Evolutionary conservation across 495 filamentous ascomycete species (phyloP), one percentile per base, ranked within the genome.

Genomic region (Xanthoparmelia taractica): DNA sequence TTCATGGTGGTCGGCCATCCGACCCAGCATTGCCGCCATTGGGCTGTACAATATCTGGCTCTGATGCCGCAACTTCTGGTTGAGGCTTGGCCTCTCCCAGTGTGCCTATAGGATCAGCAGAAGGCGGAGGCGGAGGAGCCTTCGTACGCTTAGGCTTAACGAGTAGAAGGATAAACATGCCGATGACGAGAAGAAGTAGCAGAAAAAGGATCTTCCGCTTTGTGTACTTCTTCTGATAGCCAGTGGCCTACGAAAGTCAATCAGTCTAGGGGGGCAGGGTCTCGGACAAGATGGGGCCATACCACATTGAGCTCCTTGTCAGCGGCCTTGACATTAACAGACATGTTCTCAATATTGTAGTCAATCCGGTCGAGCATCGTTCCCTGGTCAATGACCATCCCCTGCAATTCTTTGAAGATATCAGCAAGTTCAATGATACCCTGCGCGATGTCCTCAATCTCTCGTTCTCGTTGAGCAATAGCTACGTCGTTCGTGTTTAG

Each of bases 311-410:
- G 80, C 75, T 98, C 94, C 73, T 92, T 93, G 64, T 94, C 91
- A 12, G 94, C 94, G 25, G 80, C 85, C 72, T 96, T 96, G 37
- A 97, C 90, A 69, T 97, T 88, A 31, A 82, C 84, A 17, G 82
- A 85, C 91, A 97, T 96, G 63, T 83, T 80, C 76, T 98, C 94
- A 41, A 98, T 88, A 72, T 98, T 98, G 76, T 96, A 98, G 72
- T 98, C 94, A 69, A 98, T 97, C 41, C 94, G 83, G 75, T 98
- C 94, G 29, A 98, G 83, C 88, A 98, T 91, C 34, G 91, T 97
- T 17, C 94, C 94, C 75, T 98, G 94, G 73, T 98, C 94, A 64
- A 98, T 98, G 61, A 98, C 87, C 92, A 98, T 96, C 27, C 80
- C 84, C 71, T 98, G 95, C 25, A 98, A 76, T 66, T 97, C 95